phyloP scores from a whole-genome alignment of 768 basidiomycete genomes.

The Calocybe cyanea region DNA sequence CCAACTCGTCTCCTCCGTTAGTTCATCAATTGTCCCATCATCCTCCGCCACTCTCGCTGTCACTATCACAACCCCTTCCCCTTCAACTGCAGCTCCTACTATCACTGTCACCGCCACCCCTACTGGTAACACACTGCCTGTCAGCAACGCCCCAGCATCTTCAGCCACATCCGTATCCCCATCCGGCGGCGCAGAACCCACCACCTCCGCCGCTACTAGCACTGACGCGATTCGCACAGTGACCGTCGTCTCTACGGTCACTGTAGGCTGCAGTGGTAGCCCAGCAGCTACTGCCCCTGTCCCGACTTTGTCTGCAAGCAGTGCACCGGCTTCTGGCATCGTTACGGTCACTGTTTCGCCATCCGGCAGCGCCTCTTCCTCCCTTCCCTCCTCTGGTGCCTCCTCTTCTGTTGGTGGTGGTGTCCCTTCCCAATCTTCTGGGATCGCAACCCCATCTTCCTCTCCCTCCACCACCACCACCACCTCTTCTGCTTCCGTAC shows the following conservation, averaged over 20 bases:
- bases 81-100: conserved; percentile 11
- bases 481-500: conserved; percentile 1
- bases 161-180: conserved; percentile 18
- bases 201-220: conserved; percentile 24
- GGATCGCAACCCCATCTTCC: neutral
- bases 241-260: conserved; percentile 29
- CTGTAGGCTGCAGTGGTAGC: conserved; percentile 20
- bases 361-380: neutral
- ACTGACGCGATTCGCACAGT: conserved; percentile 31
- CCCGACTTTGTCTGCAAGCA: neutral
- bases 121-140: neutral
- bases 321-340: neutral
- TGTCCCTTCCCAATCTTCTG: conserved; percentile 4
- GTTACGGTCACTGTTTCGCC: neutral
- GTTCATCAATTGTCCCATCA: conserved; percentile 1
- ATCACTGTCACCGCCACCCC: conserved; percentile 5
- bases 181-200: conserved; percentile 5
- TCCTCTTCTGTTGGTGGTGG: conserved; percentile 9
- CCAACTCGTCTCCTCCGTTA: conserved; percentile 10
- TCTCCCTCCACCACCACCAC: conserved; percentile 6
- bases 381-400: neutral
- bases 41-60: conserved; percentile 10
- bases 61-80: conserved; percentile 6
- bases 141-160: neutral
- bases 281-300: conserved; percentile 10